Base-by-base conservation (phyloP, 148 eudicot genomes). In the Cornus suecica region DNA sequence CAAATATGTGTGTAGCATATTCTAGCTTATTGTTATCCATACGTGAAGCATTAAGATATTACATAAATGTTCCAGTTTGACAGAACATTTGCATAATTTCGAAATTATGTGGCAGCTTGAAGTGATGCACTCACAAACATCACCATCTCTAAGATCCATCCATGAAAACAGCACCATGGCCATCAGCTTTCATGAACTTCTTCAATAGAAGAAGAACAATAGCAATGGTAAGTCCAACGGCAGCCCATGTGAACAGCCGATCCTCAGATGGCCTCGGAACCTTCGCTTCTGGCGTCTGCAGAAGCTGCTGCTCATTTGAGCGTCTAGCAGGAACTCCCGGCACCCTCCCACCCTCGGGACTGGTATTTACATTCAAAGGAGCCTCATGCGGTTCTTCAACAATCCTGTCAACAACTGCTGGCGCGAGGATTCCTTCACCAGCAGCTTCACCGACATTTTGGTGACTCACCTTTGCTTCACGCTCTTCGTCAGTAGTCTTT, bases 161-260 rank as follows among this genome's bases (percentile, higher is more conserved):
- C 87, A 86, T 78, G 82, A 92, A 92, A 62, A 90, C 51, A 22
- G 97, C 90, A 31, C 96, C 96, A 70, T 95, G 82, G 25, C 92
- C 97, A 65, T 86, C 82, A 56, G 97, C 91, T 77, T 95, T 95
- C 83, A 84, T 84, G 68, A 95, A 87, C 86, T 94, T 94, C 90
- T 92, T 91, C 86, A 94, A 68, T 77, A 94, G 26, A 56, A 94
- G 95, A 69, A 86, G 82, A 41, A 83, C 86, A 20, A 95, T 92
- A 29, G 97, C 97, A 80, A 95, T 71, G 30, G 94, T 87, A 41
- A 95, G 91, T 66, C 97, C 99, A 32, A 92, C 84, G 72, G 97
- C 99, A 37, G 99, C 97, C 87, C 71, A 83, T 18, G 97, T 95
- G 80, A 95, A 90, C 31, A 95, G 70, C n/a, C 91, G 96, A 77